Evolutionary conservation across 192 early-diverging fungal species (phyloP).

Genomic region (Backusella macrospora): DNA sequence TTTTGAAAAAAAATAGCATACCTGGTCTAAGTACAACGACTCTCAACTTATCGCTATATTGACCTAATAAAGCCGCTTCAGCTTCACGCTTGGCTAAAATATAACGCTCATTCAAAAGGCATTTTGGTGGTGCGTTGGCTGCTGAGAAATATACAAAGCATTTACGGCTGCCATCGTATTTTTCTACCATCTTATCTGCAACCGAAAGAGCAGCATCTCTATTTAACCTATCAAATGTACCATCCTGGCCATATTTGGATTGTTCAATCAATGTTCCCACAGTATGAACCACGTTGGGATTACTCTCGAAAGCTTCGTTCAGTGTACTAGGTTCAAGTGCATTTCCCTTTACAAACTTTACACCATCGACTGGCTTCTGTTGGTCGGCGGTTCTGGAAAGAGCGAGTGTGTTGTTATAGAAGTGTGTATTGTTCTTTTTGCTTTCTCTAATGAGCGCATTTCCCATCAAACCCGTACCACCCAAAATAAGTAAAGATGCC

Average conservation of each 20-base stretch:
- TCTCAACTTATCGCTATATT: constrained; percentile 21
- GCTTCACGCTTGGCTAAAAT: constrained; percentile 30
- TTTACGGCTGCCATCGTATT: constrained; percentile 10
- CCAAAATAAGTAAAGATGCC: not conserved
- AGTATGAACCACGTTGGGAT: constrained; percentile 26
- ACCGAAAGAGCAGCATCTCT: constrained; percentile 26
- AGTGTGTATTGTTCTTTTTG: not conserved
- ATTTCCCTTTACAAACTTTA: constrained; percentile 29
- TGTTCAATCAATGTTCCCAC: constrained; percentile 32
- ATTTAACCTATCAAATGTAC: constrained; percentile 29
- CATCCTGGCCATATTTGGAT: constrained; percentile 8
- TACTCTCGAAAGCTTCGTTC: not conserved
- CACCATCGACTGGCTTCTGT: not conserved
- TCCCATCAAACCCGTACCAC: constrained; percentile 28
- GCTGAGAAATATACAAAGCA: constrained; percentile 37
- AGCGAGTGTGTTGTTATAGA: not conserved
- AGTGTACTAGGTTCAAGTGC: constrained; percentile 14
- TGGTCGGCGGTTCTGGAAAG: constrained; percentile 20
- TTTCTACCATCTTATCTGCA: constrained; percentile 22
- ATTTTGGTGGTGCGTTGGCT: constrained; percentile 26
- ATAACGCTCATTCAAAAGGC: constrained; percentile 25
- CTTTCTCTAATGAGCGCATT: constrained; percentile 17
- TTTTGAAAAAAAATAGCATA: not conserved
- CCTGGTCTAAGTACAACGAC: constrained; percentile 34
- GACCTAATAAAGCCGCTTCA: constrained; percentile 23